Evolutionary conservation across 441 rosid genomes (phyloP).

Genomic region (Mallotus japonicus): DNA sequence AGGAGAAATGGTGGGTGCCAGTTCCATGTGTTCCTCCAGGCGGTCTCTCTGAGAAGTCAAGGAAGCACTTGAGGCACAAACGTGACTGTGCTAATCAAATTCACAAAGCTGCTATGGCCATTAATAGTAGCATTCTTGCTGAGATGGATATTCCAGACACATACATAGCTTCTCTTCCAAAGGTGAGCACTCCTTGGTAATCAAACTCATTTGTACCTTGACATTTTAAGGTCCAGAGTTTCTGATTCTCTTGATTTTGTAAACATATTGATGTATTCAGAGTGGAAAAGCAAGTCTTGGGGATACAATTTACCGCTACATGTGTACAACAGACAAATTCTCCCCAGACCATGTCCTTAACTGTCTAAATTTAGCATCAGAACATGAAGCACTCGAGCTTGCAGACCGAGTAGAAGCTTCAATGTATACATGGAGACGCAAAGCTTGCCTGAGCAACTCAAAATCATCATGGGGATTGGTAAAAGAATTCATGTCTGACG

Average conservation of each 20-base stretch:
- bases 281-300: constrained; percentile 84
- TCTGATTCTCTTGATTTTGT: constrained; percentile 22
- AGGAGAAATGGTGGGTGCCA: constrained; percentile 99
- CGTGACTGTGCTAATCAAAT: constrained; percentile 88
- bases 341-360: constrained; percentile 80
- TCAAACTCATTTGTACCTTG: not conserved
- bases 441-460: constrained; percentile 50
- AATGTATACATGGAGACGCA: constrained; percentile 75
- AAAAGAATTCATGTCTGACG: constrained; percentile 82
- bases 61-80: constrained; percentile 78
- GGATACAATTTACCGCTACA: constrained; percentile 74
- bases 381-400: constrained; percentile 93
- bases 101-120: constrained; percentile 97
- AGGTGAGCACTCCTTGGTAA: constrained; percentile 42
- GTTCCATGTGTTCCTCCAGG: constrained; percentile 81
- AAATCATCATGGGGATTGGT: constrained; percentile 91
- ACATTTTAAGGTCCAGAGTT: not conserved
- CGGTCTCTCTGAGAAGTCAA: constrained; percentile 70
- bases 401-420: constrained; percentile 93
- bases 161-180: constrained; percentile 81
- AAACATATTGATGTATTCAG: constrained; percentile 36
- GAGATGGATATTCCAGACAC: constrained; percentile 93
- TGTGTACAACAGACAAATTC: constrained; percentile 67
- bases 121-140: constrained; percentile 67
- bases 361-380: constrained; percentile 85